These are phyloP conservation scores for Zymoseptoria ardabiliae DNA, from an alignment of 2,329 filamentous ascomycete genomes.

Conservation along the genomic window DNA sequence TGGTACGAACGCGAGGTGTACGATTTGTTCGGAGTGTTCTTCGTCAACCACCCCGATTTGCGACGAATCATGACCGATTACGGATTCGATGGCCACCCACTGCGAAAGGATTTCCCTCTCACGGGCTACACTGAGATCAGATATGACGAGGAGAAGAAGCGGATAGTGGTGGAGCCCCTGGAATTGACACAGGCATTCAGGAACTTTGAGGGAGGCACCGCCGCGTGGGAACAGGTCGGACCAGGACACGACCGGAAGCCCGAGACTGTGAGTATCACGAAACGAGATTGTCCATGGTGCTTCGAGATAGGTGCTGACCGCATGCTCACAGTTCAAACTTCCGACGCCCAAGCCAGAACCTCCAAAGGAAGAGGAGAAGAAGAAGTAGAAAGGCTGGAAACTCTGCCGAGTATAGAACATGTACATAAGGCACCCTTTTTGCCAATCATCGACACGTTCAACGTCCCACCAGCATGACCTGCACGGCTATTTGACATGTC, in stretches of 20 bases:
- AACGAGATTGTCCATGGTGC: not conserved
- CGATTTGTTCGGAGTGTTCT: conserved; percentile 96
- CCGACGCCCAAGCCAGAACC: conserved; percentile 93
- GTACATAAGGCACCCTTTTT: conserved; percentile 1
- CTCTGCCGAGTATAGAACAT: not conserved
- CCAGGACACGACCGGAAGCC: conserved; percentile 71
- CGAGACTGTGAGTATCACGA: conserved; percentile 47
- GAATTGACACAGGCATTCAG: conserved; percentile 98
- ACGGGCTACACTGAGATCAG: conserved; percentile 97
- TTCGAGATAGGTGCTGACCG: conserved; percentile 4
- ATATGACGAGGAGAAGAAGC: conserved; percentile 99
- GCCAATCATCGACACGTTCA: not conserved
- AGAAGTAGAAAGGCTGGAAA: conserved; percentile 36
- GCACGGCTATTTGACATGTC: no score
- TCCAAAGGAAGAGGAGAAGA: conserved; percentile 85
- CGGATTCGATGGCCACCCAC: conserved; percentile 93
- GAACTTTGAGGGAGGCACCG: conserved; percentile 76
- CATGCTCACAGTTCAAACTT: conserved; percentile 66
- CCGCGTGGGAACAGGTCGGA: conserved; percentile 60
- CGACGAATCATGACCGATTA: conserved; percentile 99
- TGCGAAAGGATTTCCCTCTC: conserved; percentile 96
- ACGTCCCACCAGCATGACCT: no score
- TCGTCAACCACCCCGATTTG: conserved; percentile 87
- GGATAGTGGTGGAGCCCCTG: conserved; percentile 93
- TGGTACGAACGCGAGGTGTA: conserved; percentile 99